Percentiles rank a stretch among this genome's conserved stretches.
These are phyloP conservation scores for Colletotrichum kahawae DNA, from an alignment of 2,329 filamentous ascomycete genomes.

Conservation along the genomic window DNA sequence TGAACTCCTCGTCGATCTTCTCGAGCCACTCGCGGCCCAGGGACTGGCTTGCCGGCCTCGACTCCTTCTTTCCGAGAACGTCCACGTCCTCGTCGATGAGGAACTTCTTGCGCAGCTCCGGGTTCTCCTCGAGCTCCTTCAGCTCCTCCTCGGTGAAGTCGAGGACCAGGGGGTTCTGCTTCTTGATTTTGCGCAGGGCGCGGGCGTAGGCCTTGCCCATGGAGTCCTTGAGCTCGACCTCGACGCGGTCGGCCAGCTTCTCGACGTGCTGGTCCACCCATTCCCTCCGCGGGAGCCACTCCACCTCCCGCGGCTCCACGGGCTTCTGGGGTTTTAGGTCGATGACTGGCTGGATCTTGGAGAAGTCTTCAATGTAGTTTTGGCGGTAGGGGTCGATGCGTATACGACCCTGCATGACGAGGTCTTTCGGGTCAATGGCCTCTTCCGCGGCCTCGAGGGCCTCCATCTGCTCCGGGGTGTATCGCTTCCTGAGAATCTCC, in stretches of 20 bases:
- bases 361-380: slow-evolving; percentile 83
- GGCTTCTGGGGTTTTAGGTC: slow-evolving; percentile 68
- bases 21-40: slow-evolving; percentile 8
- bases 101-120: slow-evolving; percentile 43
- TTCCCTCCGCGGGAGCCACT: slow-evolving; percentile 67
- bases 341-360: slow-evolving; percentile 75
- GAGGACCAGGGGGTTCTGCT: slow-evolving; percentile 46
- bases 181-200: slow-evolving; percentile 47
- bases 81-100: slow-evolving; percentile 30
- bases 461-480: slow-evolving; percentile 80
- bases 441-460: slow-evolving; percentile 83
- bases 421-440: slow-evolving; percentile 75
- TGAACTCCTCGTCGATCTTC: slow-evolving; percentile 28
- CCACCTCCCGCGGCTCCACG: slow-evolving; percentile 53
- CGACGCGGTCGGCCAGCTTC: slow-evolving; percentile 48
- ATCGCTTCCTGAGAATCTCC: slow-evolving; percentile 65
- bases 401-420: slow-evolving; percentile 74
- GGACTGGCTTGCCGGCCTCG: background rate
- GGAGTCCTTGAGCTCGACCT: slow-evolving; percentile 47
- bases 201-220: slow-evolving; percentile 45
- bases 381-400: slow-evolving; percentile 76
- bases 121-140: slow-evolving; percentile 43
- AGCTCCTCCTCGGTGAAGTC: slow-evolving; percentile 63
- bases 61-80: background rate
- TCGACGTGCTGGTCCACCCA: slow-evolving; percentile 62